phyloP scores from a whole-genome alignment of 495 filamentous ascomycete species.

The Alectoria sarmentosa region DNA sequence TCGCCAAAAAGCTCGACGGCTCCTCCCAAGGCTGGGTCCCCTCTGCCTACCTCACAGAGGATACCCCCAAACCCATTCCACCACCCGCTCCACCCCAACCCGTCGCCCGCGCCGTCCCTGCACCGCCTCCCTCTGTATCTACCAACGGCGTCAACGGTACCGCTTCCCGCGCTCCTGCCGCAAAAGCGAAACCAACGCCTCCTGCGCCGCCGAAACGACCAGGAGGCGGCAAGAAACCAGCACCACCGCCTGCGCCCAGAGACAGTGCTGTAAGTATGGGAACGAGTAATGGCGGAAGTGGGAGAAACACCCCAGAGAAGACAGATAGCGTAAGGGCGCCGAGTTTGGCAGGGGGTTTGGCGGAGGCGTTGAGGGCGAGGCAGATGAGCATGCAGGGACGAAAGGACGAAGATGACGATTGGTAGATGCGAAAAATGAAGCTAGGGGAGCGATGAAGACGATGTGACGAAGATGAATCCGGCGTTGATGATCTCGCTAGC shows the following conservation, averaged over 20 bases:
- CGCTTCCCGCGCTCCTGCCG: constrained; percentile 36
- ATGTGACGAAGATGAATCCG: not conserved
- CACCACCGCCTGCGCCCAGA: constrained; percentile 53
- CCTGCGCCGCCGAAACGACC: constrained; percentile 91
- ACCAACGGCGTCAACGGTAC: constrained; percentile 38
- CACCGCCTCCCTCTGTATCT: constrained; percentile 42
- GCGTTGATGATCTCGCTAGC: not conserved
- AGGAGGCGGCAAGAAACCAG: constrained; percentile 55
- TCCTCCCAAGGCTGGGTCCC: constrained; percentile 83
- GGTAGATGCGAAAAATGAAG: constrained; percentile 4
- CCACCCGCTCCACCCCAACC: constrained; percentile 53
- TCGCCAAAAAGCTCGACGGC: constrained; percentile 61
- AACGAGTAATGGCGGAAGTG: constrained; percentile 56
- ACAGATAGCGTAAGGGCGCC: constrained; percentile 50
- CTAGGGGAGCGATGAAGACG: not conserved
- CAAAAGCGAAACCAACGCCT: constrained; percentile 62
- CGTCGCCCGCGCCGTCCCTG: constrained; percentile 41
- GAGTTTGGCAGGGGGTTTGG: constrained; percentile 76
- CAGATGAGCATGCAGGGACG: constrained; percentile 59
- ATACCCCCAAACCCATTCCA: constrained; percentile 45
- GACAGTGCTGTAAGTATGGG: constrained; percentile 71
- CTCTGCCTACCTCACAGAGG: constrained; percentile 85
- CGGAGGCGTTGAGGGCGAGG: constrained; percentile 69
- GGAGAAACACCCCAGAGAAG: constrained; percentile 60
- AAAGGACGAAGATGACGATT: constrained; percentile 62